Conservation (phyloP, 148 eudicot species). For the Vaccinium myrtillus region DNA sequence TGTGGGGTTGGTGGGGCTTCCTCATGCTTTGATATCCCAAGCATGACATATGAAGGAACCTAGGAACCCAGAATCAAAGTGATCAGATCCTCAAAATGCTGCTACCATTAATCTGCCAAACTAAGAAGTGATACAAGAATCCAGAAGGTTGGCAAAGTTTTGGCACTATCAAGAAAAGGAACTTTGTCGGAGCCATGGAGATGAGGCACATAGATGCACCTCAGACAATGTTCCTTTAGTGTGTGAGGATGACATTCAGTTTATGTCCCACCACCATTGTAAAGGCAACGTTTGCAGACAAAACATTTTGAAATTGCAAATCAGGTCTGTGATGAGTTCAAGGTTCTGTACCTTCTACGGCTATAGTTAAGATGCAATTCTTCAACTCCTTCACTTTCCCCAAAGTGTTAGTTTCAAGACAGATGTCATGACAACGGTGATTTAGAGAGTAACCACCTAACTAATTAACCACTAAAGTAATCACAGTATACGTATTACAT, state of each 20-base stretch:
- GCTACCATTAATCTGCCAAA: not conserved
- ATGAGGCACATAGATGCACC: slow-evolving; percentile 3
- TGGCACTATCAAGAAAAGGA: not conserved
- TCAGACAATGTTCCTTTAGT: not conserved
- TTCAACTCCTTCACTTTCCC: not conserved
- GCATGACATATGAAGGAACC: slow-evolving; percentile 73
- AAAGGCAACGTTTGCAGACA: not conserved
- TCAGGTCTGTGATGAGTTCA: no score
- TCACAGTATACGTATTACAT: no score
- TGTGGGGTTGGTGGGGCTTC: slow-evolving; percentile 75
- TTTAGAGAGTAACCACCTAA: not conserved
- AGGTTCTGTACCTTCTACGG: not conserved
- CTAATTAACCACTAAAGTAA: not conserved
- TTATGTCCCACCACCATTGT: not conserved
- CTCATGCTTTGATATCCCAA: slow-evolving; percentile 68
- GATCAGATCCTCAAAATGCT: not conserved
- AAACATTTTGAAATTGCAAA: not conserved
- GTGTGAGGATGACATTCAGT: not conserved
- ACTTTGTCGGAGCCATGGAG: not conserved
- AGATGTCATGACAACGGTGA: not conserved
- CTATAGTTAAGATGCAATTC: not conserved
- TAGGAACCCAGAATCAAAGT: slow-evolving; percentile 20
- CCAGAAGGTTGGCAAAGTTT: not conserved
- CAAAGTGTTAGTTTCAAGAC: not conserved
- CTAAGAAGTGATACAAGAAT: not conserved